A percentile compares a stretch with the other conserved stretches of the same genome.
These are phyloP conservation scores for Dothiorella sarmentorum DNA, from an alignment of 2,329 filamentous ascomycete species.

Conservation along the genomic window DNA sequence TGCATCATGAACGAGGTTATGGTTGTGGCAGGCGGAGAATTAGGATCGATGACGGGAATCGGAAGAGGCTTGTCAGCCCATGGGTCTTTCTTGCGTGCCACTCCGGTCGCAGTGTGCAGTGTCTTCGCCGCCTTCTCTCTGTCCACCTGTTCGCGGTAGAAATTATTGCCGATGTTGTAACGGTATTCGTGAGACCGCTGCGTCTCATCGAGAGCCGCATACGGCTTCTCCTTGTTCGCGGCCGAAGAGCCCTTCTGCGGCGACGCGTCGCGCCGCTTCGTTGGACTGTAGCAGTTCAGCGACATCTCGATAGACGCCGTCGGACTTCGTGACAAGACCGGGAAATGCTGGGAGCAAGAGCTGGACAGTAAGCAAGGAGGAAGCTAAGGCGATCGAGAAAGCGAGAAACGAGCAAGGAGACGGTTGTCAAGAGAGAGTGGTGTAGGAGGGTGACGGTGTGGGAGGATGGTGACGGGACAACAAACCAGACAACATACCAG, in stretches of 20 bases:
- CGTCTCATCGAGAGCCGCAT: neutral
- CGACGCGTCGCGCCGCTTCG: conserved; percentile 5
- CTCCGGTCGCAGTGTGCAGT: neutral
- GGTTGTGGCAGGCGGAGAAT: conserved; percentile 23
- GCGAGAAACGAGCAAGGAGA: neutral
- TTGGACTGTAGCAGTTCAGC: conserved; percentile 11
- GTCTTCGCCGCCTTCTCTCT: neutral
- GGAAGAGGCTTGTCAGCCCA: neutral
- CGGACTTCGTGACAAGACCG: neutral
- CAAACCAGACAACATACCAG: neutral
- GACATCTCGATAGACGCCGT: neutral
- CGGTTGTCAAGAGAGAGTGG: neutral
- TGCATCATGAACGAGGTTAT: conserved; percentile 28
- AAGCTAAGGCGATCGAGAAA: neutral
- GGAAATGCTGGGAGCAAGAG: neutral
- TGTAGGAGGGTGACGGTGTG: neutral
- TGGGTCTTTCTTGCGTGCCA: neutral
- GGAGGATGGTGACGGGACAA: neutral
- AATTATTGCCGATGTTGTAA: conserved; percentile 2
- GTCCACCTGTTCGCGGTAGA: conserved; percentile 7
- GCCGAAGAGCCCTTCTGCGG: neutral
- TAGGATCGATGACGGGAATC: neutral
- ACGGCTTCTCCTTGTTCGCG: neutral
- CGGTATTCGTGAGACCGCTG: conserved; percentile 6
- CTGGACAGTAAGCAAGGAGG: neutral